These are phyloP conservation scores for Solanum arcanum DNA, from an alignment of 257 asterid genomes.

Conservation along the genomic window DNA sequence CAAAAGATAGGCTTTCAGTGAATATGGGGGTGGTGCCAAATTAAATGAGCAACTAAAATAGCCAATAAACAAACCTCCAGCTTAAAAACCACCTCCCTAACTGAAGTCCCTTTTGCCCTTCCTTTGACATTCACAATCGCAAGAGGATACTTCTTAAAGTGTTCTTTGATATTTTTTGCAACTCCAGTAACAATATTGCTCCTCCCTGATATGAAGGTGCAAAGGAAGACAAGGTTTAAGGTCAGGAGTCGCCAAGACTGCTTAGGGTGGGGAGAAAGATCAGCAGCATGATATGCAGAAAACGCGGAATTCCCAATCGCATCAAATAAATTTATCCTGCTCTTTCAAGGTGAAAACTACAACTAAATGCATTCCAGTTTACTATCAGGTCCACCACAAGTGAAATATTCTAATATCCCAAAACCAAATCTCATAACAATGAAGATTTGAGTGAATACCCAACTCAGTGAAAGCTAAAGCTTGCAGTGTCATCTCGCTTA, in stretches of 20 bases:
- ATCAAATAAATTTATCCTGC: not conserved
- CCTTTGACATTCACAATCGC: conserved; percentile 90
- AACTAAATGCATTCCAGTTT: not conserved
- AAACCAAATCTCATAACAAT: not conserved
- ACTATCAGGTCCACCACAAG: not conserved
- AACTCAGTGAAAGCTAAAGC: not conserved
- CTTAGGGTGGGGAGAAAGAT: not conserved
- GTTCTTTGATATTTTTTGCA: conserved; percentile 52
- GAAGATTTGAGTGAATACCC: not conserved
- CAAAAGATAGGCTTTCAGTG: not conserved
- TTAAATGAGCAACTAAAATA: not conserved
- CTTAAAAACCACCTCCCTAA: conserved; percentile 70
- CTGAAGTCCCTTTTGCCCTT: conserved; percentile 90
- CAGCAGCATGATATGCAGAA: not conserved
- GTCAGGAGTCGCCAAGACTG: not conserved
- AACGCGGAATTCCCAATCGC: not conserved
- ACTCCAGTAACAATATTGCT: conserved; percentile 64
- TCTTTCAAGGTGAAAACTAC: not conserved
- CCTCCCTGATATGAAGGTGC: conserved; percentile 44
- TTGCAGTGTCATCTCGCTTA: not conserved
- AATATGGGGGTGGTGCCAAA: not conserved
- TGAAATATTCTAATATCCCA: not conserved
- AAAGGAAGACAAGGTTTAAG: not conserved
- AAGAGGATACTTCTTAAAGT: conserved; percentile 70
- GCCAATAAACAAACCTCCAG: conserved; percentile 48